Percentiles rank a stretch among this genome's conserved stretches.
These are phyloP conservation scores for Coemansia sp. DNA, from an alignment of 192 early-diverging fungal species.

Conservation along the genomic window DNA sequence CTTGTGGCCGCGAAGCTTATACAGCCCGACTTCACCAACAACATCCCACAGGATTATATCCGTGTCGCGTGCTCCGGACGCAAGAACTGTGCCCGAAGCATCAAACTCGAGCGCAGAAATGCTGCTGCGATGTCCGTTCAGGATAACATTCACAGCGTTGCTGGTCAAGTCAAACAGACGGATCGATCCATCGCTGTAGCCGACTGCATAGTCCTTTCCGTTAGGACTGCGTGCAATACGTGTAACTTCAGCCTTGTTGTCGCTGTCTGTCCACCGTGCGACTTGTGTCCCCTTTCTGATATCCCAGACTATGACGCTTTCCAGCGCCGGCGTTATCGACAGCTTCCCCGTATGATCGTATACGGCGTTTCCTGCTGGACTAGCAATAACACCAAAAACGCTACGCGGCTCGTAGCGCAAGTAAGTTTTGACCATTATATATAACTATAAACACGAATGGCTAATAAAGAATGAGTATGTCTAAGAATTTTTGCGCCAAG, in stretches of 20 bases:
- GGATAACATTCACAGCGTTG: constrained; percentile 60
- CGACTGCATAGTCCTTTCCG: constrained; percentile 79
- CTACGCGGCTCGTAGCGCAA: constrained; percentile 76
- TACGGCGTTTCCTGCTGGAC: constrained; percentile 63
- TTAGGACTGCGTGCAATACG: constrained; percentile 69
- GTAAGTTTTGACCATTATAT: constrained; percentile 59
- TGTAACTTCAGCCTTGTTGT: constrained; percentile 85
- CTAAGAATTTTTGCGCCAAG: not conserved
- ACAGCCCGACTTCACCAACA: constrained; percentile 84
- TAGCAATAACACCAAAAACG: constrained; percentile 83
- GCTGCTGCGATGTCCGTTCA: constrained; percentile 89
- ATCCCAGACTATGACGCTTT: constrained; percentile 83
- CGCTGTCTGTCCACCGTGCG: constrained; percentile 74
- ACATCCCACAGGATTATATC: constrained; percentile 96
- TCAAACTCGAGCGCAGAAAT: constrained; percentile 86
- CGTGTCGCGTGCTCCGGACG: constrained; percentile 89
- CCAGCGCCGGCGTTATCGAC: constrained; percentile 79
- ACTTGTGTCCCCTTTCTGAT: constrained; percentile 76
- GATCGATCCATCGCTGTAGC: constrained; percentile 90
- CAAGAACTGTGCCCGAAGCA: constrained; percentile 71
- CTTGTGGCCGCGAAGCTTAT: constrained; percentile 89
- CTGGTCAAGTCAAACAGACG: constrained; percentile 75
- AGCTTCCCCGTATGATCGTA: constrained; percentile 69
- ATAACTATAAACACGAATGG: too few species aligned
- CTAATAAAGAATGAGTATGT: not conserved